phyloP scores from a whole-genome alignment of 2,329 filamentous ascomycete species.

The Cladosporium sp. region DNA sequence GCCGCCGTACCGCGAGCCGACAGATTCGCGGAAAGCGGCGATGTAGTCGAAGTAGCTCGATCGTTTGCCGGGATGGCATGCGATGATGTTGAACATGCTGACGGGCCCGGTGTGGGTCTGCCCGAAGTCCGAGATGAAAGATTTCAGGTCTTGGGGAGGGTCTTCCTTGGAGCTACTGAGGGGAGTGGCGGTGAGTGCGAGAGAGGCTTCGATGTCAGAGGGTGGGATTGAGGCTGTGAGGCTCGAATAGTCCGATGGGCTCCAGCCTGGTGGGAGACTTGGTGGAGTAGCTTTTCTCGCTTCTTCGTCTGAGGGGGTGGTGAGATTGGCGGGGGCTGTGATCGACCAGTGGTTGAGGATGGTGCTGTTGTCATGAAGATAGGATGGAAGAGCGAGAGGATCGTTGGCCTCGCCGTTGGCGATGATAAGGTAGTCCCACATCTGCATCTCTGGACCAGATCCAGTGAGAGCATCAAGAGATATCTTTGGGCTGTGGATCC shows the following conservation, averaged over 20 bases:
- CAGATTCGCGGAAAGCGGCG: constrained; percentile 21
- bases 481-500: constrained; percentile 25
- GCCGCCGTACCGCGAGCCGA: constrained; percentile 25
- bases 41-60: constrained; percentile 25
- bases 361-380: not conserved
- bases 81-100: constrained; percentile 27
- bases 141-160: constrained; percentile 18
- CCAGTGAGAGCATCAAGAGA: constrained; percentile 23
- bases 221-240: constrained; percentile 23
- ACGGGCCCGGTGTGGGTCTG: constrained; percentile 21
- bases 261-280: constrained; percentile 25
- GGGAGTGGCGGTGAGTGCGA: constrained; percentile 20
- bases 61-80: constrained; percentile 22
- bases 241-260: constrained; percentile 20
- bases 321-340: constrained; percentile 19
- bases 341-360: constrained; percentile 23
- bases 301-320: constrained; percentile 6
- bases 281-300: constrained; percentile 3
- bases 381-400: constrained; percentile 2
- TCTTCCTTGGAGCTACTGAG: constrained; percentile 16
- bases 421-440: constrained; percentile 27
- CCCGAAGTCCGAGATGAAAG: constrained; percentile 24
- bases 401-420: not conserved
- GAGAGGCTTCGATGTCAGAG: constrained; percentile 24
- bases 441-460: constrained; percentile 11